Percentiles rank a stretch among this genome's conserved stretches.
phyloP scores from a whole-genome alignment of 768 basidiomycete species.

The Crassisporium funariophilum region DNA sequence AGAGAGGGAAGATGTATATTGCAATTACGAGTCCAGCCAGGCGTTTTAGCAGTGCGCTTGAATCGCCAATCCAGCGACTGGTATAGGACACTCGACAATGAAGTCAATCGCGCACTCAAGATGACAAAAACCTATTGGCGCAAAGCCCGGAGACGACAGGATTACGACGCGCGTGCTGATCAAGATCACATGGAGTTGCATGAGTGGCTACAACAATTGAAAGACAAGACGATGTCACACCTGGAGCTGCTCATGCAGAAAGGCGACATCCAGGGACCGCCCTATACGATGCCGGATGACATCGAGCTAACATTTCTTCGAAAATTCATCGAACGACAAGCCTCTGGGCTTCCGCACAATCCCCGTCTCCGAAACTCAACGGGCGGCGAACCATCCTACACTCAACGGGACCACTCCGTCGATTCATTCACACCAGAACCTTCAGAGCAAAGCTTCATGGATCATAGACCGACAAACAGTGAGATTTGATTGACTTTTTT shows the following conservation, averaged over 20 bases:
- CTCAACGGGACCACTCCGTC: conserved; percentile 45
- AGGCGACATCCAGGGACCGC: conserved; percentile 82
- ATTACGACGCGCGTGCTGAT: conserved; percentile 83
- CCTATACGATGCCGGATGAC: conserved; percentile 80
- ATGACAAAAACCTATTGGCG: conserved; percentile 87
- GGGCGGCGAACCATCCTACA: conserved; percentile 35
- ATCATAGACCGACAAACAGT: conserved; percentile 39
- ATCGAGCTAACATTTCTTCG: conserved; percentile 77
- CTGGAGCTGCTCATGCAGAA: conserved; percentile 87
- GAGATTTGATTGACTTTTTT: conserved; percentile 3
- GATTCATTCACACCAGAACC: conserved; percentile 53
- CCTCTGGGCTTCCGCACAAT: conserved; percentile 75
- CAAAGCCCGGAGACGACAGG: conserved; percentile 78
- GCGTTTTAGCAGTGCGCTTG: conserved; percentile 73
- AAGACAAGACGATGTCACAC: conserved; percentile 89
- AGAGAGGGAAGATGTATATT: conserved; percentile 73
- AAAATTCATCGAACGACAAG: conserved; percentile 81
- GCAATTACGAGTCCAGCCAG: conserved; percentile 83
- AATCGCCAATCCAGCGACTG: conserved; percentile 81
- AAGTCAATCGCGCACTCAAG: conserved; percentile 81
- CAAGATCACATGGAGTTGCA: conserved; percentile 90
- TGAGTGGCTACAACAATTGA: conserved; percentile 85
- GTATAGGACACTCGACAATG: conserved; percentile 77
- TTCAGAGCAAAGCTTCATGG: conserved; percentile 44
- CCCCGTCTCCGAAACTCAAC: conserved; percentile 69